phyloP scores from a whole-genome alignment of 2,329 filamentous ascomycete species.

The Phyllosticta capitalensis region DNA sequence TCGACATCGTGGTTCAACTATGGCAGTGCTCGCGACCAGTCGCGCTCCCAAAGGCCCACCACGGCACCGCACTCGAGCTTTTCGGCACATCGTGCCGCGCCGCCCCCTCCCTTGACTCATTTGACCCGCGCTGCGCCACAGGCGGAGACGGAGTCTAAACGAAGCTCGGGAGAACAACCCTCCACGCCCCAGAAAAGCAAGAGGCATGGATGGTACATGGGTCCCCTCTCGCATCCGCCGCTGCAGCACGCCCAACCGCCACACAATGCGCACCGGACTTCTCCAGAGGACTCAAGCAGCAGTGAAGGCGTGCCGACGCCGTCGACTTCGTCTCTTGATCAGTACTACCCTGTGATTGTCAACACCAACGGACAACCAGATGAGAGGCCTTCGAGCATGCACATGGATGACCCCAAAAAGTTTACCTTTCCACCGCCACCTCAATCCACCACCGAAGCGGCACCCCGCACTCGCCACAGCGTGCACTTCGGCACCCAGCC shows the following conservation, averaged over 20 bases:
- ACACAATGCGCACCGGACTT: conserved; percentile 28
- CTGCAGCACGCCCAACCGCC: conserved; percentile 9
- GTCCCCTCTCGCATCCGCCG: conserved; percentile 30
- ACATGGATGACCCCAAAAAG: conserved; percentile 34
- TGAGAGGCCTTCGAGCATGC: conserved; percentile 28
- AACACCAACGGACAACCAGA: conserved; percentile 42
- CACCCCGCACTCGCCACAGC: conserved; percentile 11
- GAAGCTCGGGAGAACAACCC: conserved; percentile 29
- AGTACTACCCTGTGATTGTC: conserved; percentile 44
- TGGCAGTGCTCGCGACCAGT: conserved; percentile 17
- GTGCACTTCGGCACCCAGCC: conserved; percentile 18
- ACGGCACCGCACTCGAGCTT: conserved; percentile 29
- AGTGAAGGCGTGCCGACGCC: conserved; percentile 47
- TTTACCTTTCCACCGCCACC: conserved; percentile 18
- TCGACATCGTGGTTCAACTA: conserved; percentile 23
- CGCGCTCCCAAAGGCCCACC: conserved; percentile 18
- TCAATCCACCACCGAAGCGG: conserved; percentile 27
- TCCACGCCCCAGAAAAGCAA: conserved; percentile 52
- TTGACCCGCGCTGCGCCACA: conserved; percentile 17
- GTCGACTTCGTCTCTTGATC: conserved; percentile 38
- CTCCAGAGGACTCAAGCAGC: conserved; percentile 46
- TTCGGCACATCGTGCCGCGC: conserved; percentile 17
- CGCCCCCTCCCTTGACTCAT: conserved; percentile 14
- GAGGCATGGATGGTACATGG: conserved; percentile 65
- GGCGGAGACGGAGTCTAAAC: conserved; percentile 22